phyloP scores from a whole-genome alignment of 2,329 filamentous ascomycete genomes.

The Sphaerulina musiva region DNA sequence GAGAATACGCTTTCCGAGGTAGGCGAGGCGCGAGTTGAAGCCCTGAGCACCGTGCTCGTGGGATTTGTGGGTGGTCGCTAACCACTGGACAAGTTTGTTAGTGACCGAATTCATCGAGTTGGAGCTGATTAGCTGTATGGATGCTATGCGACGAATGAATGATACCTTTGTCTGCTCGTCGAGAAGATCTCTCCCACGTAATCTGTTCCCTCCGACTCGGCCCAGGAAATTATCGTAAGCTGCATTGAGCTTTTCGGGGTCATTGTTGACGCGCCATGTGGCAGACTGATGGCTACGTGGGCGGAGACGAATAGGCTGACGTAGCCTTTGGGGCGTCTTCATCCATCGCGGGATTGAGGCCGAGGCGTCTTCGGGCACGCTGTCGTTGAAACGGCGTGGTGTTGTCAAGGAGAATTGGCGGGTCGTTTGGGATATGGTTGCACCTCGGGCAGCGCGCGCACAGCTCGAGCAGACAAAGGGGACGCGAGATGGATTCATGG shows the following conservation, averaged over 20 bases:
- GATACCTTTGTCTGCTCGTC: constrained; percentile 73
- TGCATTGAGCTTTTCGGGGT: constrained; percentile 65
- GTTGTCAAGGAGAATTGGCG: constrained; percentile 14
- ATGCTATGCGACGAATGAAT: neutral
- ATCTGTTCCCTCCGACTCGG: constrained; percentile 25
- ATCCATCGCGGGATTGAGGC: constrained; percentile 43
- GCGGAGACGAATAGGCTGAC: constrained; percentile 49
- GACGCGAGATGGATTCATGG: constrained; percentile 21
- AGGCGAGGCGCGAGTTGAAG: constrained; percentile 90
- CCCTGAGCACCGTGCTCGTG: constrained; percentile 92
- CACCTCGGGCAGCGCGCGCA: constrained; percentile 22
- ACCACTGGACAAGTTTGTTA: constrained; percentile 51
- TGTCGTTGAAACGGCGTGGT: constrained; percentile 16
- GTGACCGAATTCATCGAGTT: neutral
- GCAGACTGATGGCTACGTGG: constrained; percentile 49
- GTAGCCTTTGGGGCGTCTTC: constrained; percentile 44
- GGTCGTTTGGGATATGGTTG: constrained; percentile 2
- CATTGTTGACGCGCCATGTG: constrained; percentile 64
- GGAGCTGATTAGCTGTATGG: neutral
- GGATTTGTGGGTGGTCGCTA: constrained; percentile 95
- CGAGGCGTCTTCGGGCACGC: constrained; percentile 21
- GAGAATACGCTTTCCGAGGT: constrained; percentile 63
- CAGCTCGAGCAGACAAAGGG: constrained; percentile 32
- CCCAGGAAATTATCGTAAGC: constrained; percentile 75
- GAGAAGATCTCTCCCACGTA: constrained; percentile 62